Evolutionary conservation across 2,329 filamentous ascomycete genomes (phyloP).

Genomic region (Epichloe elymi): DNA sequence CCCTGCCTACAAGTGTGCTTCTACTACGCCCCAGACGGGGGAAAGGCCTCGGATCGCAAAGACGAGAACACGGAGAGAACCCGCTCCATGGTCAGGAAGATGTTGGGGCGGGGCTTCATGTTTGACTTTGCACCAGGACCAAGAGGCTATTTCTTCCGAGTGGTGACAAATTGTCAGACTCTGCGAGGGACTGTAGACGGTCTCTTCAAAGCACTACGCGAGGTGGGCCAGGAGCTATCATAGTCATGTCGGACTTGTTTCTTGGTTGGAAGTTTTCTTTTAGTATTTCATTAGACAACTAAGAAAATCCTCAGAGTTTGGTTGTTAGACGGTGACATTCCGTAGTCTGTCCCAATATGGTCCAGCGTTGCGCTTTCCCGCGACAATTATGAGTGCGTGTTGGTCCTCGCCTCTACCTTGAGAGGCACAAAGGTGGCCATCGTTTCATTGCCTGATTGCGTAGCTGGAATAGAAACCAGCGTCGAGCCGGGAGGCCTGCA

Average conservation of each 20-base stretch:
- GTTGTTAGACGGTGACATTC: too few relatives aligned
- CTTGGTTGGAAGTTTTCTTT: neutral
- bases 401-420: too few relatives aligned
- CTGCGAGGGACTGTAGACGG: constrained; percentile 35
- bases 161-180: constrained; percentile 44
- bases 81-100: constrained; percentile 30
- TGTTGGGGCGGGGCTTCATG: constrained; percentile 43
- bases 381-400: too few relatives aligned
- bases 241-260: neutral
- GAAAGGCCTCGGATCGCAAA: constrained; percentile 28
- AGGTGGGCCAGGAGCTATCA: constrained; percentile 21
- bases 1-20: constrained; percentile 93
- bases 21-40: constrained; percentile 52
- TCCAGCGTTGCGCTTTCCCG: too few relatives aligned
- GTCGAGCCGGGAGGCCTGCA: too few relatives aligned
- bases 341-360: too few relatives aligned
- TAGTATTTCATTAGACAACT: too few relatives aligned
- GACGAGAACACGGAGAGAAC: constrained; percentile 36
- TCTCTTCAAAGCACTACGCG: constrained; percentile 38
- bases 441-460: too few relatives aligned
- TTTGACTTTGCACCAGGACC: constrained; percentile 44
- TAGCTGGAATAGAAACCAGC: too few relatives aligned
- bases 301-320: neutral
- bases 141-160: constrained; percentile 41
- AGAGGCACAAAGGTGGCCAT: too few relatives aligned